Conservation (phyloP, 352 stramenopile genomes). For the Pythium volutum region DNA sequence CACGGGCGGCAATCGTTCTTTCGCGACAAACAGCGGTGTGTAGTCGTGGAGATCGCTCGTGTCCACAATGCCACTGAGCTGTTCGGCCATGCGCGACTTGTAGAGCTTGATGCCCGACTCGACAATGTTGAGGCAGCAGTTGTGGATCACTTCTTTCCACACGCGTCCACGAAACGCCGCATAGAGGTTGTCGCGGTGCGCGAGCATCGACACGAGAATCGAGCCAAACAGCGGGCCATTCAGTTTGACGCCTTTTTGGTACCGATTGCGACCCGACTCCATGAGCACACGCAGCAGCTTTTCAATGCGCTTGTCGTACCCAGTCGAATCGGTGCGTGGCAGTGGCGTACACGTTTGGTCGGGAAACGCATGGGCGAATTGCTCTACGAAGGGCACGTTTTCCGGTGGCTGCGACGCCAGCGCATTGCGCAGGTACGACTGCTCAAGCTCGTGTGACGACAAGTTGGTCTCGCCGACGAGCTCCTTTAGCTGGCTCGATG, state of each 20-base stretch:
- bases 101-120: conserved; percentile 79
- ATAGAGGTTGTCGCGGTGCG: conserved; percentile 60
- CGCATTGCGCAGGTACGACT: conserved; percentile 54
- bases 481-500: conserved; percentile 61
- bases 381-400: conserved; percentile 31
- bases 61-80: conserved; percentile 63
- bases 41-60: conserved; percentile 64
- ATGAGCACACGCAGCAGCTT: conserved; percentile 55
- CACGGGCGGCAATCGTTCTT: conserved; percentile 29
- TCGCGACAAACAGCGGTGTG: conserved; percentile 35
- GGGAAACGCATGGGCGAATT: conserved; percentile 46
- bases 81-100: conserved; percentile 70
- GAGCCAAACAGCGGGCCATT: conserved; percentile 70
- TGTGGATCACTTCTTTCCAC: conserved; percentile 79
- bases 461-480: conserved; percentile 49
- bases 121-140: conserved; percentile 79
- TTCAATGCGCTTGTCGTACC: conserved; percentile 59
- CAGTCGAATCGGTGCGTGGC: conserved; percentile 32
- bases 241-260: conserved; percentile 60
- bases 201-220: conserved; percentile 75
- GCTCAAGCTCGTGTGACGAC: conserved; percentile 52
- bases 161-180: conserved; percentile 62
- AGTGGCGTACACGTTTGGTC: conserved; percentile 62
- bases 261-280: conserved; percentile 65
- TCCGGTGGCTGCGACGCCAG: conserved; percentile 33